Evolutionary conservation across 148 eudicot species (phyloP).

Genomic region (Camellia sinensis): DNA sequence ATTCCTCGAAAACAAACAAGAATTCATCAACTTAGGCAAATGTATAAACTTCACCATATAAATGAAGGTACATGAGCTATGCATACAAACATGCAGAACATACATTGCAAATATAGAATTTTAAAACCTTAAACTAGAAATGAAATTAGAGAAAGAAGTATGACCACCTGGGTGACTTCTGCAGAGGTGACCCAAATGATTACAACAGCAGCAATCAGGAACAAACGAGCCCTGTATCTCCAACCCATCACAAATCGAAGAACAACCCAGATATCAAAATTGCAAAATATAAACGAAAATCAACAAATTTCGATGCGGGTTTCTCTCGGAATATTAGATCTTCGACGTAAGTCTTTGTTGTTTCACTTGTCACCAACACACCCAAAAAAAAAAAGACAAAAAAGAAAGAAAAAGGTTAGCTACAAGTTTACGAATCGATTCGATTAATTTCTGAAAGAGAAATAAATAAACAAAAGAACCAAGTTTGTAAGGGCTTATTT

Average conservation of each 20-base stretch:
- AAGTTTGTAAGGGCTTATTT: too few relatives aligned
- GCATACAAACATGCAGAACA: neutral
- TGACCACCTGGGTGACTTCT: slow-evolving; percentile 98
- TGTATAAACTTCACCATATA: neutral
- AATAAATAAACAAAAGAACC: too few relatives aligned
- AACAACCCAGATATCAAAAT: neutral
- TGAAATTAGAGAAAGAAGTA: neutral
- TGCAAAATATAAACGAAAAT: neutral
- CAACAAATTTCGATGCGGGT: slow-evolving; percentile 18
- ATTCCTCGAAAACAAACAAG: neutral
- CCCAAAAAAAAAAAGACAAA: too few relatives aligned
- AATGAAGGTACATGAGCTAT: neutral
- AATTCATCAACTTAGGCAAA: neutral
- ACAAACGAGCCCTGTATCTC: slow-evolving; percentile 76
- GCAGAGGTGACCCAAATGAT: slow-evolving; percentile 94
- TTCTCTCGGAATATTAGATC: neutral
- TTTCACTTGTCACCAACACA: slow-evolving; percentile 7
- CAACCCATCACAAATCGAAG: slow-evolving; percentile 59
- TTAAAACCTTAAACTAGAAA: neutral
- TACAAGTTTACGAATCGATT: neutral
- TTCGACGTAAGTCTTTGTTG: neutral
- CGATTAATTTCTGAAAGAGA: too few relatives aligned
- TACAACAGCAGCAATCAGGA: slow-evolving; percentile 75
- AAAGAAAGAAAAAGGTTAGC: neutral
- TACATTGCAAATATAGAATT: neutral